Evolutionary conservation across 2,329 filamentous ascomycete species (phyloP).

Genomic region (Exserohilum turcica): DNA sequence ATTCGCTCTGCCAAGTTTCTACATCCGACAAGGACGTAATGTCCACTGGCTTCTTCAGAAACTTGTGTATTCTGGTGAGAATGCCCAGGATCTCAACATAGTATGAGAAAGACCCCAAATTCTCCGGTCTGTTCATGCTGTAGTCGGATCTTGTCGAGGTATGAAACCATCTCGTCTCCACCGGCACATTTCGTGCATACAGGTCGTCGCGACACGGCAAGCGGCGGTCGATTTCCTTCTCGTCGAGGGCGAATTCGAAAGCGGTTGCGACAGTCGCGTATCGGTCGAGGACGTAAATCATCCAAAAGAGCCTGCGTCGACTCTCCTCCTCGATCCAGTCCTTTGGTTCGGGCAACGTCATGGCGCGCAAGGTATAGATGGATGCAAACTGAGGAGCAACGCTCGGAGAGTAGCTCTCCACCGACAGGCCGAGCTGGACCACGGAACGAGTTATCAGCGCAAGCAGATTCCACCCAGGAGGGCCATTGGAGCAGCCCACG

Average conservation of each 20-base stretch:
- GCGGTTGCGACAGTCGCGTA: conserved; percentile 91
- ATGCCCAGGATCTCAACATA: conserved; percentile 91
- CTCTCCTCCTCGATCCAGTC: conserved; percentile 92
- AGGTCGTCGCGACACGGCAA: conserved; percentile 86
- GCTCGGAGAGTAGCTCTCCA: conserved; percentile 79
- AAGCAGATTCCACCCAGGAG: conserved; percentile 89
- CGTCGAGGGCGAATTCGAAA: conserved; percentile 87
- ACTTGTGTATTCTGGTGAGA: conserved; percentile 83
- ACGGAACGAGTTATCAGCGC: conserved; percentile 87
- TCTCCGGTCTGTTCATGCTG: conserved; percentile 72
- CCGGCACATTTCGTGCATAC: conserved; percentile 80
- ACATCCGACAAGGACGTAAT: conserved; percentile 84
- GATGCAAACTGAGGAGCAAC: conserved; percentile 80
- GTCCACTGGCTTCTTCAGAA: conserved; percentile 86
- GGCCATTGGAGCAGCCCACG: conserved; percentile 84
- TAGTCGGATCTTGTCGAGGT: conserved; percentile 60
- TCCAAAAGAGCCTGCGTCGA: conserved; percentile 85
- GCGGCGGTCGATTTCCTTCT: conserved; percentile 85
- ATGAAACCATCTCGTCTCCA: conserved; percentile 83
- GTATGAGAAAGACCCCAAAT: conserved; percentile 84
- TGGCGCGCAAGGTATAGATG: conserved; percentile 86
- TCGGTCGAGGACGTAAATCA: conserved; percentile 87
- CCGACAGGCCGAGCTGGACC: conserved; percentile 83
- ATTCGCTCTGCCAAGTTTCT: conserved; percentile 85
- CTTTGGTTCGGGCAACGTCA: conserved; percentile 79